phyloP scores from a whole-genome alignment of 176 grass and related monocot genomes.

The Phragmites australis region DNA sequence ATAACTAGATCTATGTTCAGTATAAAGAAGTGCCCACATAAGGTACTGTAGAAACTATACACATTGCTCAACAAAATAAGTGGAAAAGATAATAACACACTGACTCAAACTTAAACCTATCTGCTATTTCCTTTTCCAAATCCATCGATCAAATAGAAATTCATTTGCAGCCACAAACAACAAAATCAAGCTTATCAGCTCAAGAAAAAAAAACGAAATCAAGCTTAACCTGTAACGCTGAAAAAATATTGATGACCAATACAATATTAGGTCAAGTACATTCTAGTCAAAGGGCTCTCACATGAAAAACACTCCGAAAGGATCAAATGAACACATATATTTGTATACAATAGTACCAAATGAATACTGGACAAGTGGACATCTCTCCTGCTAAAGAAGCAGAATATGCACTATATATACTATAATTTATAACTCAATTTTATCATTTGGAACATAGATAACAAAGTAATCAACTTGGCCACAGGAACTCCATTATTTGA shows the following conservation, averaged over 20 bases:
- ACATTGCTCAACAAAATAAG: neutral
- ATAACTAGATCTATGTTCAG: neutral
- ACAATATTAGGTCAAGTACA: neutral
- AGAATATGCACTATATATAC: neutral
- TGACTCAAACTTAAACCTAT: neutral
- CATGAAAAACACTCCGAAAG: neutral
- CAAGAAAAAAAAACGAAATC: neutral
- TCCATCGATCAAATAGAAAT: neutral
- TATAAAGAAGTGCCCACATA: neutral
- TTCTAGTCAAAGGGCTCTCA: neutral
- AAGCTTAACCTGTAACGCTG: neutral
- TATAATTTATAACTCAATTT: too few relatives aligned
- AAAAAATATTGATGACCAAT: neutral
- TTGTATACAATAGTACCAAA: too few relatives aligned
- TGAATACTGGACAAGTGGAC: too few relatives aligned
- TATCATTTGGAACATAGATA: too few relatives aligned
- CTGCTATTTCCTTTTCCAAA: neutral
- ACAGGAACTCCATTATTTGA: neutral
- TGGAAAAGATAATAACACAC: neutral
- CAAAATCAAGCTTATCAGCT: neutral
- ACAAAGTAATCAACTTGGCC: neutral
- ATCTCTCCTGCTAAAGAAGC: neutral
- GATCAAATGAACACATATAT: too few relatives aligned
- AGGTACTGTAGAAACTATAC: neutral
- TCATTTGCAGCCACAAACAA: neutral